Evolutionary conservation across 2,329 filamentous ascomycete genomes (phyloP), one percentile per base, ranked within the genome.

Genomic region (Colletotrichum magnum): DNA sequence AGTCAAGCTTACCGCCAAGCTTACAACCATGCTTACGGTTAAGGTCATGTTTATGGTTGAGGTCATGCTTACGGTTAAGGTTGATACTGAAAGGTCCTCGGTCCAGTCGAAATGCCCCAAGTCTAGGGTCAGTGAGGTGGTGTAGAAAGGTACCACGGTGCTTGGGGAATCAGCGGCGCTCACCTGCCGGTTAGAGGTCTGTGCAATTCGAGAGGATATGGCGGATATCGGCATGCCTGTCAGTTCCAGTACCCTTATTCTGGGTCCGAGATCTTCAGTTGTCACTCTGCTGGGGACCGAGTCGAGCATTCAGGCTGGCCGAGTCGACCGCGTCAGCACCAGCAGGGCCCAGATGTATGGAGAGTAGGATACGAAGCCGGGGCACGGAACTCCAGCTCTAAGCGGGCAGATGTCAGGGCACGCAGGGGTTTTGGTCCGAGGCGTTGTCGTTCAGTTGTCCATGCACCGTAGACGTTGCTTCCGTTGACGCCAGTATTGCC

Each of bases 171-270:
- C 36, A 60, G 18, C 45, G 43, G 47, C 39, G n/a, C 62, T 61
- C 67, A 54, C 62, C 67, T 69, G 62, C 45, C 66, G 67, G 21
- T 66, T 51, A 52, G 54, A 59, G 66, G 62, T 52, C 66, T 60
- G 51, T 51, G 56, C 58, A 45, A 58, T 24, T 21, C 18, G 16
- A 12, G 9, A 45, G 48, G 53, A n/a, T 18, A 64, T 58, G 36
- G 65, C 50, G 41, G 36, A 54, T 18, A 52, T 51, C 36, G 52
- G 26, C 59, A 47, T 21, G 53, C 36, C 43, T 66, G 61, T 56
- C 61, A 60, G 43, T 32, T 32, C 56, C 47, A 61, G 51, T 24
- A 43, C 24, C 54, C 36, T 57, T 60, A 32, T 45, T 57, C 26
- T 67, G 51, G 41, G 28, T 45, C 21, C 16, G 21, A 21, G 50